Conservation (phyloP, 2,329 filamentous ascomycete genomes). For the Metarhizium sp. region DNA sequence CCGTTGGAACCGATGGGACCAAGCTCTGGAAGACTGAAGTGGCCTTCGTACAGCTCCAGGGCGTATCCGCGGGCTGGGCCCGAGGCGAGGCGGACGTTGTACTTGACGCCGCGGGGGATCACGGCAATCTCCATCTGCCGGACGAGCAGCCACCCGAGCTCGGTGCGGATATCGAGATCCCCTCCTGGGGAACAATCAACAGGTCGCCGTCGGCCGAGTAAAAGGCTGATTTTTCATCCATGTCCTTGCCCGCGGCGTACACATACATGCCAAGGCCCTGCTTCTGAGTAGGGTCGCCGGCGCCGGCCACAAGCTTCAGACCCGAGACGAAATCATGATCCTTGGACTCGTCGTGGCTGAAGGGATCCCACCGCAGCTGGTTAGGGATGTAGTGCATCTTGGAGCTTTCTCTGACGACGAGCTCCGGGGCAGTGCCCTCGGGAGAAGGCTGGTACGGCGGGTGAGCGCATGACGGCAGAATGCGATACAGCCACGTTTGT, state of each 20-base stretch:
- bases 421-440: constrained; percentile 10
- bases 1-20: constrained; percentile 66
- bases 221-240: constrained; percentile 66
- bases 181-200: constrained; percentile 66
- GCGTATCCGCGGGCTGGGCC: constrained; percentile 63
- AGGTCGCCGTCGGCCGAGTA: constrained; percentile 79
- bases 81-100: constrained; percentile 56
- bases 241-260: constrained; percentile 69
- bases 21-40: constrained; percentile 62
- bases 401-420: constrained; percentile 11
- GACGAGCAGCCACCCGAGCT: constrained; percentile 66
- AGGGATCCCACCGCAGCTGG: constrained; percentile 75
- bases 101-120: constrained; percentile 65
- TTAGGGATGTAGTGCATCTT: constrained; percentile 48
- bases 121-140: constrained; percentile 70
- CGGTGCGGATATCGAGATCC: constrained; percentile 65
- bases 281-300: constrained; percentile 73
- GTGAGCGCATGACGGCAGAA: constrained; percentile 56
- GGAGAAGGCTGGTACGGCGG: constrained; percentile 41
- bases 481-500: constrained; percentile 65
- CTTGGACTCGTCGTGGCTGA: constrained; percentile 55
- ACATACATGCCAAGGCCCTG: constrained; percentile 71
- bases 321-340: constrained; percentile 42
- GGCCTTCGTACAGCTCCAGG: constrained; percentile 63
- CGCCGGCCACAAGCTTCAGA: constrained; percentile 64